Evolutionary conservation across 768 basidiomycete species (phyloP).

Genomic region (Guyanaporus albipodus): DNA sequence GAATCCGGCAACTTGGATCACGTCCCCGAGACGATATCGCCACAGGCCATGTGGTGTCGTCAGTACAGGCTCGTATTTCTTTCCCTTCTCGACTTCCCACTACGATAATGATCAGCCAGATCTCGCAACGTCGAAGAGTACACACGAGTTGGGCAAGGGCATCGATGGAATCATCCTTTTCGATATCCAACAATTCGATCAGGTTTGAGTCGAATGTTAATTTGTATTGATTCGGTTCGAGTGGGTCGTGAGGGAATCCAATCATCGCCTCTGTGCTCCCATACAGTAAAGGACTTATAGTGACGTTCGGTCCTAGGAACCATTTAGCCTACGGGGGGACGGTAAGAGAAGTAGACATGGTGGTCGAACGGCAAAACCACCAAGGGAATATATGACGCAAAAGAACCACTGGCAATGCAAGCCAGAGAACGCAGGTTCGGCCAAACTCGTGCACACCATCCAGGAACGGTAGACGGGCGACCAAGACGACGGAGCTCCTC

Average conservation of each 20-base stretch:
- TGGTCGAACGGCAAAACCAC: background rate
- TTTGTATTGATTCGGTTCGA: slow-evolving; percentile 5
- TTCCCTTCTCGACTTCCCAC: too few species aligned
- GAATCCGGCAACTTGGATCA: too few species aligned
- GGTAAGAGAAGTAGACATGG: background rate
- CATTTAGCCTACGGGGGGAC: background rate
- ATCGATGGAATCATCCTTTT: background rate
- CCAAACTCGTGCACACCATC: background rate
- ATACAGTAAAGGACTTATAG: background rate
- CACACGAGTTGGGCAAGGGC: background rate
- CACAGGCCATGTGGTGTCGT: too few species aligned
- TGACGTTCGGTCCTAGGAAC: slow-evolving; percentile 5
- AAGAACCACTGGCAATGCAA: too few species aligned
- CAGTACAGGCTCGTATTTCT: background rate
- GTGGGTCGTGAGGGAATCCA: slow-evolving; percentile 1
- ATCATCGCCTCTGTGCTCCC: slow-evolving; percentile 2
- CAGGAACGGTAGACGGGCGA: slow-evolving; percentile 5
- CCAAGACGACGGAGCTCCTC: slow-evolving; percentile 8
- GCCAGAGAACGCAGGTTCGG: too few species aligned
- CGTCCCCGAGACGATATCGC: too few species aligned
- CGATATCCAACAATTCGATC: slow-evolving; percentile 15
- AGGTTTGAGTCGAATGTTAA: background rate
- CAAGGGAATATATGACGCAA: too few species aligned
- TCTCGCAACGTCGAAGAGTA: background rate
- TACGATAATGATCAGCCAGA: slow-evolving; percentile 2